Base-by-base conservation (phyloP, 2,329 filamentous ascomycete genomes). In the Rutstroemia sydowiana region DNA sequence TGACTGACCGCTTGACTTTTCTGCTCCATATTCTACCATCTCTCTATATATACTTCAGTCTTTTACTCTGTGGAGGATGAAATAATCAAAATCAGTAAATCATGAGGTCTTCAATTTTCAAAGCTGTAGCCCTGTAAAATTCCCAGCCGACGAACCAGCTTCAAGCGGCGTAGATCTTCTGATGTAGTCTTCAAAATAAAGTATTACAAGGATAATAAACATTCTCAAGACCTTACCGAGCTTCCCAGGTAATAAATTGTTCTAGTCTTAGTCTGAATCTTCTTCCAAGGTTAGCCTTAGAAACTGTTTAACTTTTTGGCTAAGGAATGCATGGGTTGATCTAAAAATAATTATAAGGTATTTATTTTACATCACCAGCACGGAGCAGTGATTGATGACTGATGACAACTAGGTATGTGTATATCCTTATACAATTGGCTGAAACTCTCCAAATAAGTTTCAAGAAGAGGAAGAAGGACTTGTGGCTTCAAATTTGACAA, bases 91-190 rank as follows among this genome's bases (percentile, higher is more conserved):
- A 34, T 11, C 14, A 34, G 32, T 13, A 34, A 34, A 34, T 34
- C 32, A 34, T 34, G 10, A 34, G 32, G 32, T 34, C 14, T 34
- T 34, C 14, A 34, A 34, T 5, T 3, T 4, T 34, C 13, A 34
- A n/a, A n/a, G n/a, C 9, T 34, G 14, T 34, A 34, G 32, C 14
- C 14, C 4, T n/a, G 14, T 11, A 42, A 14, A n/a, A 6, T 14
- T 37, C n/a, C n/a, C 18, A 43, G 20, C 45, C 36, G 37, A 39
- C 42, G 48, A 51, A 51, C 36, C 42, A 46, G 26, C 32, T 39
- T 46, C 23, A 36, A 39, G 48, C 42, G 42, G 42, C 42, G 42
- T 46, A 46, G 48, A 51, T 51, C 48, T 46, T 51, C 48, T 51
- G 48, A 51, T 51, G 48, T 18, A 18, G 34, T 39, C 31, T 46